Evolutionary conservation across 768 basidiomycete species (phyloP), one percentile per base, ranked within the genome.

Genomic region (Auricularia auricula-judae): DNA sequence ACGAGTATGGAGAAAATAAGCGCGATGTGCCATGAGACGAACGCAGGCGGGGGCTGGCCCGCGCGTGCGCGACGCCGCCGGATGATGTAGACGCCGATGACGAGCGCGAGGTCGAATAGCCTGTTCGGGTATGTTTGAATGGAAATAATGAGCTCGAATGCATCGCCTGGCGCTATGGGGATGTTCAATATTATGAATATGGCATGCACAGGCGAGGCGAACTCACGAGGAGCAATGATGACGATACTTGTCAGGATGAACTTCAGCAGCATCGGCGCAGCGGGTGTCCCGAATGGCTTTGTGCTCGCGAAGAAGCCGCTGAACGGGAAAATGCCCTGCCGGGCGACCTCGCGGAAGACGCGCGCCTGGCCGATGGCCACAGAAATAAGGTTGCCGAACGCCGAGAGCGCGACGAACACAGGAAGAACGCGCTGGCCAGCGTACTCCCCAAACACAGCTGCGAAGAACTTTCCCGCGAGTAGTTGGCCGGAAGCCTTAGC

Each of bases 261-360:
- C 64, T 79, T 77, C 59, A 81, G 71, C 34, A 72, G 63, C 2
- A 79, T 74, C 3, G 81, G 79, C 1, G 74, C 79, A 4, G 77
- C 67, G 2, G 83, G 82, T 1, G 82, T 81, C 35, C 78, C 79
- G 62, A 83, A 81, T 3, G 82, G 81, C 56, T 74, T 72, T 11
- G 77, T 81, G 3, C 79, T 79, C 3, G 79, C 75, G 69, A 80
- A 82, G 70, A 83, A 78, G 3, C 68, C 71, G 2, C 80, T 75
- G 61, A 74, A 82, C 0, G 82, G 82, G 18, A 84, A 71, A 4
- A 84, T 72, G 7, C 82, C 82, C 72, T 83, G 81, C 61, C 82
- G 74, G 12, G 79, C 82, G 36, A 81, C 74, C 70, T 84, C 83
- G 21, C 81, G 77, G 36, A 83, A 73, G 54, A 82, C 72, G 47